These are phyloP conservation scores for Ascochyta pisi DNA, from an alignment of 2,329 filamentous ascomycete genomes.

Conservation along the genomic window DNA sequence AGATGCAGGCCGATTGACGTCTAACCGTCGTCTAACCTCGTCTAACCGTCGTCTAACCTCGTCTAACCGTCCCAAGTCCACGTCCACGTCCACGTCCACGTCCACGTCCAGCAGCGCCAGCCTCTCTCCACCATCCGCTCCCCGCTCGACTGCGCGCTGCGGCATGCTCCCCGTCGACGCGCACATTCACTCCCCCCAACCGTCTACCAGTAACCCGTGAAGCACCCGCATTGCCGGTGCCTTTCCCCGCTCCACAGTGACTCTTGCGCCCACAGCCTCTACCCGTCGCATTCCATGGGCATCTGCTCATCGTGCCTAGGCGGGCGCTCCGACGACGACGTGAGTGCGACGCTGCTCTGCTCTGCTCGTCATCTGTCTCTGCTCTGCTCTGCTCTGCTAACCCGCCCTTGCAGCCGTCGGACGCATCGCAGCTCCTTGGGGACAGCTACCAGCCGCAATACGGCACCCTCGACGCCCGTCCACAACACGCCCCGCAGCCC, in stretches of 20 bases:
- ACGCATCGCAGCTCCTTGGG: conserved; percentile 56
- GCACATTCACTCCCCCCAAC: conserved; percentile 12
- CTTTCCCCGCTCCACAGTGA: conserved; percentile 6
- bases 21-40: too few species aligned
- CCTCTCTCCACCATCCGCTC: conserved; percentile 8
- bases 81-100: background rate
- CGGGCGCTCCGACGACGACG: conserved; percentile 53
- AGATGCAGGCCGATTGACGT: too few species aligned
- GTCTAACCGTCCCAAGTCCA: too few species aligned
- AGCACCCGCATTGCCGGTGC: conserved; percentile 1
- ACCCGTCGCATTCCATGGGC: conserved; percentile 51
- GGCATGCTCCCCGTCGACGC: conserved; percentile 22
- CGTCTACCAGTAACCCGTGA: background rate
- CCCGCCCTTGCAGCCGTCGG: conserved; percentile 50
- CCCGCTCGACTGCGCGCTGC: conserved; percentile 12
- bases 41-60: too few species aligned
- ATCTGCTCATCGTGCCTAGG: conserved; percentile 59
- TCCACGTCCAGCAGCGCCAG: conserved; percentile 15
- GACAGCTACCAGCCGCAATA: conserved; percentile 53
- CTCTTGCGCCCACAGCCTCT: conserved; percentile 7
- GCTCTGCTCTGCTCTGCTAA: conserved; percentile 25
- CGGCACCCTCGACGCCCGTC: conserved; percentile 46
- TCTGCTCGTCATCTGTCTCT: conserved; percentile 6
- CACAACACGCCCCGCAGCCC: conserved; percentile 47
- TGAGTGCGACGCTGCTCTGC: conserved; percentile 36